Percentiles rank a stretch among this genome's conserved stretches.
phyloP scores from a whole-genome alignment of 495 filamentous ascomycete species.

The Podospora fimiseda region DNA sequence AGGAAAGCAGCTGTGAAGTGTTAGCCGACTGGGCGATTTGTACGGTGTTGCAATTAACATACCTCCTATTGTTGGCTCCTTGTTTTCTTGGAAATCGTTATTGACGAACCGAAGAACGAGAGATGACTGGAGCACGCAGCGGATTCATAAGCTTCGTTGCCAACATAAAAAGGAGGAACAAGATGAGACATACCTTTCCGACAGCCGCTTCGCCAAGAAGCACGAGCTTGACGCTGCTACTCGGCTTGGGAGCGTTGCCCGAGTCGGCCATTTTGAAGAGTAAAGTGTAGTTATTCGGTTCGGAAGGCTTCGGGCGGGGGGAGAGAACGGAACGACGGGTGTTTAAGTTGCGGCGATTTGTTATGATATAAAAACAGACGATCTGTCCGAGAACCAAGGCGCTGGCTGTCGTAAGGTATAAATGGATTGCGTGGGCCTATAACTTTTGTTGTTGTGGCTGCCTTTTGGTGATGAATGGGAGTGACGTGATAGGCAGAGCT shows the following conservation, averaged over 20 bases:
- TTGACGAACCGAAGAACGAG: conserved; percentile 98
- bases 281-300: not conserved
- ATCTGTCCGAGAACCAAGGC: too few species aligned
- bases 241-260: conserved; percentile 75
- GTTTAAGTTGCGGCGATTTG: too few species aligned
- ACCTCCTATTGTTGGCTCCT: conserved; percentile 99
- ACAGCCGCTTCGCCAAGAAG: conserved; percentile 95
- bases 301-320: too few species aligned
- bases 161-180: not conserved
- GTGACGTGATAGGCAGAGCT: conserved; percentile 31
- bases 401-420: not conserved
- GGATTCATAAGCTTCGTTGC: conserved; percentile 22
- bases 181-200: conserved; percentile 67
- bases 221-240: conserved; percentile 98
- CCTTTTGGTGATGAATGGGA: conserved; percentile 14
- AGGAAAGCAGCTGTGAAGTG: conserved; percentile 75
- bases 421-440: not conserved
- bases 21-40: too few species aligned
- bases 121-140: conserved; percentile 75
- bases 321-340: not conserved
- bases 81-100: conserved; percentile 99
- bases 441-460: conserved; percentile 4
- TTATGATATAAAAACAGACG: too few species aligned
- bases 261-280: conserved; percentile 42
- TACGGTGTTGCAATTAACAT: conserved; percentile 31